phyloP scores from a whole-genome alignment of 169 alveolate genomes.

The Plasmodium billcollinsi region DNA sequence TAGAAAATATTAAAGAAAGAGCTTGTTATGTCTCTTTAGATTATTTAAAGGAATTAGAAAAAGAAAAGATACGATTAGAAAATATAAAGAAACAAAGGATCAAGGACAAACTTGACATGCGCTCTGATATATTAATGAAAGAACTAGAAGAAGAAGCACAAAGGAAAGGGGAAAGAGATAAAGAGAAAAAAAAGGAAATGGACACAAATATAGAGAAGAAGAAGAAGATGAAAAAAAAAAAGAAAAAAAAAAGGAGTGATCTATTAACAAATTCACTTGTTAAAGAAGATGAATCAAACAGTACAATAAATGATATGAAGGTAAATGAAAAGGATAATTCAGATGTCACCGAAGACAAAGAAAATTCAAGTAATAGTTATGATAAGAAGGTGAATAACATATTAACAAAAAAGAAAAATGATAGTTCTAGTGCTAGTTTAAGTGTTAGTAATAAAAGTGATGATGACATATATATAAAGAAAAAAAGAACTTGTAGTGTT shows the following conservation, averaged over 20 bases:
- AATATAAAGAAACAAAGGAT: conserved; percentile 24
- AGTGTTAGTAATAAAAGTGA: no score
- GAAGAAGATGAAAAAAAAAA: not conserved
- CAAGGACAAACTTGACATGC: conserved; percentile 14
- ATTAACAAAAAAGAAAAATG: no score
- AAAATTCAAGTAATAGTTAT: no score
- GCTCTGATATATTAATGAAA: conserved; percentile 15
- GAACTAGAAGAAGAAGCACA: conserved; percentile 18
- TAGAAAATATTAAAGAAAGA: conserved; percentile 85
- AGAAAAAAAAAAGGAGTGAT: not conserved
- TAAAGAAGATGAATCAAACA: no score
- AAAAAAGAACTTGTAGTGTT: no score
- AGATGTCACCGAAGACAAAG: no score
- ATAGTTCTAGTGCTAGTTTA: no score
- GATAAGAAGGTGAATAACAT: no score
- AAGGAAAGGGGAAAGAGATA: not conserved
- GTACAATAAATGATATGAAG: no score
- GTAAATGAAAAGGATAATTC: no score
- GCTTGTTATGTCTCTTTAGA: conserved; percentile 81
- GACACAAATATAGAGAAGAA: not conserved
- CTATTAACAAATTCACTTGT: not conserved
- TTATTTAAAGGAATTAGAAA: conserved; percentile 44
- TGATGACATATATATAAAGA: no score
- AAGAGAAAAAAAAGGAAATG: not conserved
- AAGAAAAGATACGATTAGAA: conserved; percentile 30